These are phyloP conservation scores for Botrytis paeoniae DNA, from an alignment of 2,329 filamentous ascomycete genomes.

Conservation along the genomic window DNA sequence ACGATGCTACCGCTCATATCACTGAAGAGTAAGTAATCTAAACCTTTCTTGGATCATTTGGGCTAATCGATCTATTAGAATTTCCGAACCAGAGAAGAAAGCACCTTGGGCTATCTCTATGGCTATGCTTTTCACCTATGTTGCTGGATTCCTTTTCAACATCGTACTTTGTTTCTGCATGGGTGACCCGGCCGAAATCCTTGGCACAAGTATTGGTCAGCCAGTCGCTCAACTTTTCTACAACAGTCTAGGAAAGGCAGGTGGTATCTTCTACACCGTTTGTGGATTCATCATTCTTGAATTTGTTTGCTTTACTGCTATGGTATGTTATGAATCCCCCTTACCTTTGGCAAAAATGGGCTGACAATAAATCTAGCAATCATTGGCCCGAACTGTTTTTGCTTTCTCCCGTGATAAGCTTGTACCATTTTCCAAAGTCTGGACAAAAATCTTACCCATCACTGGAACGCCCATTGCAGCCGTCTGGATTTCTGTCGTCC, in stretches of 20 bases:
- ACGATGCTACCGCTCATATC: conserved; percentile 48
- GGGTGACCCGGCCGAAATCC: conserved; percentile 40
- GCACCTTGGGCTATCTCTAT: conserved; percentile 55
- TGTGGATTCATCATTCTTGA: conserved; percentile 56
- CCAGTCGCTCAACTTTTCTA: conserved; percentile 57
- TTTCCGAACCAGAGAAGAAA: conserved; percentile 48
- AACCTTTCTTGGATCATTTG: conserved; percentile 9
- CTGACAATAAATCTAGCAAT: conserved; percentile 38
- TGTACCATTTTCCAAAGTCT: conserved; percentile 53
- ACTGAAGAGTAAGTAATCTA: conserved; percentile 45
- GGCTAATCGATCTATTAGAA: conserved; percentile 31
- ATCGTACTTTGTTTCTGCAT: conserved; percentile 57
- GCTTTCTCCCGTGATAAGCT: conserved; percentile 61
- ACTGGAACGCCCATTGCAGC: conserved; percentile 60
- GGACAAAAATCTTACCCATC: conserved; percentile 49
- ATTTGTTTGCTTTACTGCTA: conserved; percentile 57
- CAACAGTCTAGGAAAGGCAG: conserved; percentile 52
- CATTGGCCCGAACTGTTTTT: conserved; percentile 50
- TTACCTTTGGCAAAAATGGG: conserved; percentile 43
- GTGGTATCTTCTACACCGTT: conserved; percentile 50
- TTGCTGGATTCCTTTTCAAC: conserved; percentile 55
- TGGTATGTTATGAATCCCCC: conserved; percentile 39
- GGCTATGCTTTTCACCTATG: conserved; percentile 55
- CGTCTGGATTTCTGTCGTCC: conserved; percentile 55
- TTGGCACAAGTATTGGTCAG: conserved; percentile 48